A percentile compares a stretch with the other conserved stretches of the same genome.
phyloP scores from a whole-genome alignment of 73 alveolate genomes.

The Paramecium sonneborni region DNA sequence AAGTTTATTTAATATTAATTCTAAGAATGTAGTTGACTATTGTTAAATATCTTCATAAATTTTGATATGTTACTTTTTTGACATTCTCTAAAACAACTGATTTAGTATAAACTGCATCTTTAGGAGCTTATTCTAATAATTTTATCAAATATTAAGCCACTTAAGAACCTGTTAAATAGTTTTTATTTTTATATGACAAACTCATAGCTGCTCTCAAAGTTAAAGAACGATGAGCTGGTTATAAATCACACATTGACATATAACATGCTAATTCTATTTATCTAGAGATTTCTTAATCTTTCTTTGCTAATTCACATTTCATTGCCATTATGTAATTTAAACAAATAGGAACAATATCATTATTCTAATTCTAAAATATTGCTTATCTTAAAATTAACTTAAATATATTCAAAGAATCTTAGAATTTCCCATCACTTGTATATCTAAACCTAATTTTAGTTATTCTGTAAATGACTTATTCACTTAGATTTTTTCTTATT shows the following conservation, averaged over 20 bases:
- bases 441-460: constrained; percentile 34
- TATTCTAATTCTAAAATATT: not conserved
- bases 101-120: constrained; percentile 5
- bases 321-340: constrained; percentile 64
- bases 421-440: constrained; percentile 60
- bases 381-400: not conserved
- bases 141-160: constrained; percentile 42
- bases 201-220: constrained; percentile 61
- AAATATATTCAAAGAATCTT: constrained; percentile 47
- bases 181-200: constrained; percentile 61
- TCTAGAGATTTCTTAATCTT: constrained; percentile 23
- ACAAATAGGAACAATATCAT: constrained; percentile 41
- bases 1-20: constrained; percentile 44
- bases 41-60: not conserved
- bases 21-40: not conserved
- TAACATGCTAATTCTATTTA: constrained; percentile 61
- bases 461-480: not conserved
- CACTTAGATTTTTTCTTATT: not conserved
- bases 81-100: constrained; percentile 44
- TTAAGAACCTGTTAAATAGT: constrained; percentile 11
- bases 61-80: not conserved
- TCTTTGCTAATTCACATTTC: constrained; percentile 61
- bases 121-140: constrained; percentile 51
- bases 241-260: constrained; percentile 64
- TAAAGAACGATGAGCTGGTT: constrained; percentile 52